Evolutionary conservation across 2,329 filamentous ascomycete species (phyloP).

Genomic region (Colletotrichum sp.): DNA sequence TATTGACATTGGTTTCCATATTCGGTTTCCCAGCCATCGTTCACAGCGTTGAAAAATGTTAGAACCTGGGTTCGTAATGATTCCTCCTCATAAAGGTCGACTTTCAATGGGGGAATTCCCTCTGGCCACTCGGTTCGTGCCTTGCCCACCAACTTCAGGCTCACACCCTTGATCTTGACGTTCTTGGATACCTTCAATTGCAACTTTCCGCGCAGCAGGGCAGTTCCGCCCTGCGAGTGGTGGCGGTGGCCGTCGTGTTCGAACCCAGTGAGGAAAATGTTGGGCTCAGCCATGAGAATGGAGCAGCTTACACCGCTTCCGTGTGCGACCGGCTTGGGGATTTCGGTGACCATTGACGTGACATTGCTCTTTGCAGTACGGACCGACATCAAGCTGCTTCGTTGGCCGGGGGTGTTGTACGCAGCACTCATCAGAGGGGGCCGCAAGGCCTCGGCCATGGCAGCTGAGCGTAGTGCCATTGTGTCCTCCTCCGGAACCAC

Average conservation of each 20-base stretch:
- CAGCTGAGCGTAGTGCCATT: conserved; percentile 23
- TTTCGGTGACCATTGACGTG: conserved; percentile 56
- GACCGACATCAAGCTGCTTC: conserved; percentile 57
- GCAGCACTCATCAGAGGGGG: conserved; percentile 20
- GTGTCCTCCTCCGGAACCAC: conserved; percentile 19
- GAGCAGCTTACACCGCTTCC: conserved; percentile 78
- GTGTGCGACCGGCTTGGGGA: conserved; percentile 77
- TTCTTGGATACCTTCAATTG: conserved; percentile 85
- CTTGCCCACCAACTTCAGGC: conserved; percentile 83
- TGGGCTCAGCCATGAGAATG: conserved; percentile 79
- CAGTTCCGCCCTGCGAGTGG: conserved; percentile 67
- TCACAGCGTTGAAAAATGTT: conserved; percentile 87
- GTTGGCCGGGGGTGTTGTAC: conserved; percentile 36
- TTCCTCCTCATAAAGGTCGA: conserved; percentile 83
- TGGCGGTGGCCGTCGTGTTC: conserved; percentile 68
- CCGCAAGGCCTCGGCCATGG: conserved; percentile 16
- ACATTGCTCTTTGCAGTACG: conserved; percentile 56
- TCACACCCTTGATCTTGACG: conserved; percentile 91
- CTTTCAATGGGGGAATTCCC: conserved; percentile 87
- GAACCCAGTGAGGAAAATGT: conserved; percentile 80
- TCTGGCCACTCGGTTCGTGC: conserved; percentile 96
- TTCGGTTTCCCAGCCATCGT: conserved; percentile 63
- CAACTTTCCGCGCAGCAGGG: conserved; percentile 84
- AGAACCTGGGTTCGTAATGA: conserved; percentile 86
- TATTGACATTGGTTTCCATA: conserved; percentile 70